A percentile compares a stretch with the other conserved stretches of the same genome.
These are phyloP conservation scores for Sophora flavescens DNA, from an alignment of 306 rosid species.

Conservation along the genomic window DNA sequence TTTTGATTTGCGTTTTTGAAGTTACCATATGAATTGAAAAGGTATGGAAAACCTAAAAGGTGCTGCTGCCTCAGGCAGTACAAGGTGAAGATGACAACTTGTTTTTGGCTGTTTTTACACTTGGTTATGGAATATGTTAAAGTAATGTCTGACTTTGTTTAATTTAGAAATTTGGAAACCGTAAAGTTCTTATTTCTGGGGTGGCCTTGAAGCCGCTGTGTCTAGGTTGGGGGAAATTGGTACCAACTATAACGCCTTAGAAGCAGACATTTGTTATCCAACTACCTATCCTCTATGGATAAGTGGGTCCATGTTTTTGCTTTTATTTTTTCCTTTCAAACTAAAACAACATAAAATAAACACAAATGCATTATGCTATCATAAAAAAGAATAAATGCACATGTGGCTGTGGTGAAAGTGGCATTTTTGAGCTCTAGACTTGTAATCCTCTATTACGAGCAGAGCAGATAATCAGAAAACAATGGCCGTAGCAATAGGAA, in stretches of 20 bases:
- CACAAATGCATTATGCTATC: too few species aligned
- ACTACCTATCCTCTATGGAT: slow-evolving; percentile 36
- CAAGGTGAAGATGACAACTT: slow-evolving; percentile 12
- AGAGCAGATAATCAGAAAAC: slow-evolving; percentile 42
- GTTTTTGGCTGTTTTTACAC: background rate
- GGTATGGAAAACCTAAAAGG: slow-evolving; percentile 24
- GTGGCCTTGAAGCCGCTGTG: background rate
- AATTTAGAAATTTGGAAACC: background rate
- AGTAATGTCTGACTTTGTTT: background rate
- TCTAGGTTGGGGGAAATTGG: background rate
- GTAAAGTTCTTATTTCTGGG: slow-evolving; percentile 1
- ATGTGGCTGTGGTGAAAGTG: slow-evolving; percentile 47
- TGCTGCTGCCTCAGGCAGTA: background rate
- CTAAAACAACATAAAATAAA: slow-evolving; percentile 7
- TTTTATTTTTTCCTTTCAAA: background rate
- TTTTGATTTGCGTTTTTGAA: background rate
- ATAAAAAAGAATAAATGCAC: background rate
- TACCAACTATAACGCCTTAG: background rate
- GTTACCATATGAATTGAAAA: slow-evolving; percentile 4
- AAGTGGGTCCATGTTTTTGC: slow-evolving; percentile 54
- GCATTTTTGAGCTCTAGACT: slow-evolving; percentile 46
- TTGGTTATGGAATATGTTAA: background rate
- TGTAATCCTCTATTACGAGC: slow-evolving; percentile 27
- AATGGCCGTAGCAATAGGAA: slow-evolving; percentile 70
- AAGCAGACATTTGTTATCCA: slow-evolving; percentile 52